Conservation (phyloP, 768 basidiomycete species). For the Tubosaeta sp. region DNA sequence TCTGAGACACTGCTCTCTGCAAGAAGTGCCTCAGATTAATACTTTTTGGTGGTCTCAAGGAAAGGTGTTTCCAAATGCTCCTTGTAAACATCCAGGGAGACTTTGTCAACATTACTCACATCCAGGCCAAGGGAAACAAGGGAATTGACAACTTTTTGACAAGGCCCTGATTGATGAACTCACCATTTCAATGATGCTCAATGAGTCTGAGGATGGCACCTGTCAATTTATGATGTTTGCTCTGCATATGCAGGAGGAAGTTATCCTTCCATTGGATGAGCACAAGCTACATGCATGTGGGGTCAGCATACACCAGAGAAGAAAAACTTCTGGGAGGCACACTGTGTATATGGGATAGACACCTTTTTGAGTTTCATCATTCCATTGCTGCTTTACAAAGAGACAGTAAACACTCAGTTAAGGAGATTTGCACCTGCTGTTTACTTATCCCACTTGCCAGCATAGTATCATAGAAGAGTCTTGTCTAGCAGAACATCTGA, state of each 20-base stretch:
- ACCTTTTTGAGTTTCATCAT: constrained; percentile 93
- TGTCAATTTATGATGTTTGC: constrained; percentile 75
- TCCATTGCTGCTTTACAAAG: constrained; percentile 97
- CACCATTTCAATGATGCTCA: constrained; percentile 91
- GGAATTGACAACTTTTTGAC: constrained; percentile 94
- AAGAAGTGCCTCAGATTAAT: constrained; percentile 90
- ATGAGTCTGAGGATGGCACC: constrained; percentile 85
- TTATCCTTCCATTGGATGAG: constrained; percentile 94
- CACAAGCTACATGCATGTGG: constrained; percentile 55
- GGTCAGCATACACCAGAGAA: not conserved
- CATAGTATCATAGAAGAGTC: constrained; percentile 85
- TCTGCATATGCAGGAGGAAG: constrained; percentile 86
- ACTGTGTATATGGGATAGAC: constrained; percentile 97
- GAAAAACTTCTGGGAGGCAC: constrained; percentile 26
- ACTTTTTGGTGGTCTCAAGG: constrained; percentile 81
- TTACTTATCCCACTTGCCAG: constrained; percentile 91
- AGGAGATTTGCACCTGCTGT: constrained; percentile 97
- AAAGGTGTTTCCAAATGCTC: constrained; percentile 89
- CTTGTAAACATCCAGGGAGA: constrained; percentile 89
- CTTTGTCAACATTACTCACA: constrained; percentile 86
- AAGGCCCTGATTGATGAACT: constrained; percentile 86
- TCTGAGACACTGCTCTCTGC: constrained; percentile 87
- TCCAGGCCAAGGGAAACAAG: constrained; percentile 94
- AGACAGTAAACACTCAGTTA: constrained; percentile 95
- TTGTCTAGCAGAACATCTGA: constrained; percentile 82